Percentiles rank a stretch among this genome's conserved stretches.
These are phyloP conservation scores for Spizellomyces sp. DNA, from an alignment of 192 early-diverging fungal species.

Conservation along the genomic window DNA sequence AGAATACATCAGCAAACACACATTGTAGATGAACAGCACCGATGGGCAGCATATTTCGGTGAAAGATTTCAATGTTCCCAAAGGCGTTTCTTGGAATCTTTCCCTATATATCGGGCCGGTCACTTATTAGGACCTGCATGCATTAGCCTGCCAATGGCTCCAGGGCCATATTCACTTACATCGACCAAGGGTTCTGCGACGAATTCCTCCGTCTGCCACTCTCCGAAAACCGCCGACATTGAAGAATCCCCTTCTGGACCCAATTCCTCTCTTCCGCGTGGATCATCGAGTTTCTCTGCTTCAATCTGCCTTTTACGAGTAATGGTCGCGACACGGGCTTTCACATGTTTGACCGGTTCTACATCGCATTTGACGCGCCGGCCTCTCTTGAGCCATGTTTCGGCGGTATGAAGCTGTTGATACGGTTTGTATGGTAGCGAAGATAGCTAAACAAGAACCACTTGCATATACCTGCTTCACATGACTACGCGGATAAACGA, in stretches of 20 bases:
- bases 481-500: constrained; percentile 75
- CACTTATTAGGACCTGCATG: constrained; percentile 23
- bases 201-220: constrained; percentile 85
- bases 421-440: not conserved
- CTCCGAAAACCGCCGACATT: constrained; percentile 68
- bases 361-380: constrained; percentile 48
- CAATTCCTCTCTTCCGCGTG: constrained; percentile 9
- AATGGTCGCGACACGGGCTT: constrained; percentile 48
- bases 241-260: constrained; percentile 25
- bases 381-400: constrained; percentile 68
- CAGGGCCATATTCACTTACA: constrained; percentile 41
- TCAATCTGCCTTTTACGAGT: constrained; percentile 48
- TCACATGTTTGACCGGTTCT: constrained; percentile 49
- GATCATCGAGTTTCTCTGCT: constrained; percentile 21
- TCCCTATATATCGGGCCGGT: constrained; percentile 49
- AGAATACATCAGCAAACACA: not conserved
- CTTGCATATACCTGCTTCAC: constrained; percentile 60
- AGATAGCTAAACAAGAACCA: not conserved
- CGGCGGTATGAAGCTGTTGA: constrained; percentile 43
- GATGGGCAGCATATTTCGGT: constrained; percentile 77
- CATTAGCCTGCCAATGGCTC: not conserved
- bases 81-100: constrained; percentile 79
- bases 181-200: constrained; percentile 62
- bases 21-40: constrained; percentile 73
- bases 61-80: constrained; percentile 86